These are phyloP conservation scores for Hyparrhenia diplandra DNA, from an alignment of 176 grass and related monocot species.

Conservation along the genomic window DNA sequence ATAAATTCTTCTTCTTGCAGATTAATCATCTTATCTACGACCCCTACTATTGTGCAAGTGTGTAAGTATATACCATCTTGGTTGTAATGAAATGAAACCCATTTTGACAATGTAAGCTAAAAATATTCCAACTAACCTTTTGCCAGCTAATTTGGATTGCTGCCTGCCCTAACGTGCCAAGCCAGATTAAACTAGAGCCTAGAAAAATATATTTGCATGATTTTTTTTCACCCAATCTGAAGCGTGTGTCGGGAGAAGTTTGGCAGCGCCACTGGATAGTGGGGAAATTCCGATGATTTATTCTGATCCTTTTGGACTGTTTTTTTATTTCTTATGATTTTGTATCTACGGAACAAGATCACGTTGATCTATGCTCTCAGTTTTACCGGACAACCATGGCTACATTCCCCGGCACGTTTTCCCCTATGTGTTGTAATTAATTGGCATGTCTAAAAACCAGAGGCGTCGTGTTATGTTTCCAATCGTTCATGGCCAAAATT, in stretches of 20 bases:
- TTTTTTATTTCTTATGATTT: too few relatives aligned
- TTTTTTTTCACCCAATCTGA: not conserved
- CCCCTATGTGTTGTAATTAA: too few relatives aligned
- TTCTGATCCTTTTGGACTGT: too few relatives aligned
- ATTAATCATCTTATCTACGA: not conserved
- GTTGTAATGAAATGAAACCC: not conserved
- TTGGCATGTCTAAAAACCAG: too few relatives aligned
- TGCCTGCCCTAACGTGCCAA: not conserved
- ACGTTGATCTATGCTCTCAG: too few relatives aligned
- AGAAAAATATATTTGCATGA: not conserved
- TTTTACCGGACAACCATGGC: too few relatives aligned
- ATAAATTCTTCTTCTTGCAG: not conserved
- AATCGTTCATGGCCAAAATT: too few relatives aligned
- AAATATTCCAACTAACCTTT: not conserved
- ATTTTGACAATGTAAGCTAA: not conserved
- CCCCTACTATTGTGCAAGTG: not conserved
- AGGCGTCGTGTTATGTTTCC: too few relatives aligned
- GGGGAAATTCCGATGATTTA: not conserved
- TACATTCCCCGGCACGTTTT: too few relatives aligned
- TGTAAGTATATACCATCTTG: not conserved
- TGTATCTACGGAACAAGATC: too few relatives aligned
- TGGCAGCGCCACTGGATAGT: not conserved
- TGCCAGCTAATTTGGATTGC: not conserved
- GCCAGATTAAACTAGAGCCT: not conserved
- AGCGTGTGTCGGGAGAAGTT: not conserved